Evolutionary conservation across 1,284 basidiomycete genomes (phyloP).

Genomic region (Hymenochaete sp.): DNA sequence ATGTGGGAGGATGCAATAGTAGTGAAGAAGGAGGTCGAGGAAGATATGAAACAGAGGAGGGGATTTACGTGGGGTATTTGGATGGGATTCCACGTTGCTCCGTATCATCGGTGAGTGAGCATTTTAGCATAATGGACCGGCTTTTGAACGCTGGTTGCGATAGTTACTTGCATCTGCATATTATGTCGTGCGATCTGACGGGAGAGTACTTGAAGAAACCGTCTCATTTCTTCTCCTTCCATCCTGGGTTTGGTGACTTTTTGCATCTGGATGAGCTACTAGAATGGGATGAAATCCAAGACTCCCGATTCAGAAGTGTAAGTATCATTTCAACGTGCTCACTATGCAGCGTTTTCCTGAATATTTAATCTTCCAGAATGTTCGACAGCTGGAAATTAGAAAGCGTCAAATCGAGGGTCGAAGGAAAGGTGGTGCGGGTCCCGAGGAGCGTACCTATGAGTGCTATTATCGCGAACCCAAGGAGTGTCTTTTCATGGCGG

Average conservation of each 20-base stretch:
- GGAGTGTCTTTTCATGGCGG: no score
- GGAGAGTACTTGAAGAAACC: slow-evolving; percentile 78
- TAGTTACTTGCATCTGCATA: slow-evolving; percentile 85
- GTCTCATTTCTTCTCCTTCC: slow-evolving; percentile 93
- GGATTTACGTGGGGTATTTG: slow-evolving; percentile 78
- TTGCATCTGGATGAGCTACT: slow-evolving; percentile 69
- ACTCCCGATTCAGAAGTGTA: background rate
- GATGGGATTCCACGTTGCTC: slow-evolving; percentile 82
- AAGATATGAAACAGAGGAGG: slow-evolving; percentile 73
- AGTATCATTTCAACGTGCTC: no score
- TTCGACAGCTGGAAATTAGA: no score
- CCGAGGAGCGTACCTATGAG: no score
- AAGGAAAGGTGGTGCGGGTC: no score
- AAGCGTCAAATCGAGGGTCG: no score
- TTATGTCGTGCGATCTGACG: slow-evolving; percentile 80
- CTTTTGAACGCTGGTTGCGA: background rate
- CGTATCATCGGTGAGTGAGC: slow-evolving; percentile 58
- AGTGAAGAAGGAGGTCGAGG: slow-evolving; percentile 54
- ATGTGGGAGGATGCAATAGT: slow-evolving; percentile 50
- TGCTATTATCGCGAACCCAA: no score
- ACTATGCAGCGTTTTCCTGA: no score
- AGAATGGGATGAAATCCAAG: slow-evolving; percentile 54
- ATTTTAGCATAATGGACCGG: slow-evolving; percentile 1
- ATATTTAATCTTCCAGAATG: no score
- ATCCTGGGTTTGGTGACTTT: slow-evolving; percentile 83